Percentiles rank a stretch among this genome's conserved stretches.
These are phyloP conservation scores for Scheffersomyces segobiensis DNA, from an alignment of 1,139 yeast genomes.

Conservation along the genomic window DNA sequence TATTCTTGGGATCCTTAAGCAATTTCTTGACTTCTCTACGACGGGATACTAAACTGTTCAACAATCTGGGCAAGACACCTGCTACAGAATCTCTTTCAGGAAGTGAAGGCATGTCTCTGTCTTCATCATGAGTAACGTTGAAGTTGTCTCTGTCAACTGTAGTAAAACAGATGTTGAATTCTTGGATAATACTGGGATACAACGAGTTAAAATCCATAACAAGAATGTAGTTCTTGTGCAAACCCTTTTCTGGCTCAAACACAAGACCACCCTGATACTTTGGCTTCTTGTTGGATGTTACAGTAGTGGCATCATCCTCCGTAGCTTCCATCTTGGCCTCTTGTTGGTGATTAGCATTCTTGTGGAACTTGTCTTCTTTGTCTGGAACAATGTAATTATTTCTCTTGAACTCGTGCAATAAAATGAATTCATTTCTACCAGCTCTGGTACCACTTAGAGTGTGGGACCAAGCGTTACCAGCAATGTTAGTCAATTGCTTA, in stretches of 20 bases:
- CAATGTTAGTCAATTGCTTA: constrained; percentile 86
- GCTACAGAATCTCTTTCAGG: constrained; percentile 61
- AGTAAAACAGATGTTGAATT: constrained; percentile 94
- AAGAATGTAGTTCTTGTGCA: constrained; percentile 82
- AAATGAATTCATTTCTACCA: constrained; percentile 91
- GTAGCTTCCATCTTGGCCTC: constrained; percentile 39
- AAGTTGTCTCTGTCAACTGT: constrained; percentile 76
- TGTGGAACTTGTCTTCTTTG: constrained; percentile 60
- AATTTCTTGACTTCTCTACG: constrained; percentile 91
- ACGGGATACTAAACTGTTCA: constrained; percentile 82
- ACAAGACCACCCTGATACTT: constrained; percentile 96
- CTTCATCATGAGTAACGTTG: constrained; percentile 49
- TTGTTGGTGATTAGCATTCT: constrained; percentile 37
- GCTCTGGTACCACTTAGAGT: constrained; percentile 95
- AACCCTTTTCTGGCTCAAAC: constrained; percentile 94
- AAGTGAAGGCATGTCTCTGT: constrained; percentile 67
- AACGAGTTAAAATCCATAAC: constrained; percentile 99
- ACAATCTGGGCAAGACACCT: constrained; percentile 86
- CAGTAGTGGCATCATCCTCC: constrained; percentile 50
- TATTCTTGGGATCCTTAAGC: constrained; percentile 71
- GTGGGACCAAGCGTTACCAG: constrained; percentile 98
- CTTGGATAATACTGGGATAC: constrained; percentile 97
- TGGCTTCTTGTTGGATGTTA: constrained; percentile 66
- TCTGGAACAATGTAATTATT: constrained; percentile 88
- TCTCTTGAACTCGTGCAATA: constrained; percentile 86